Percentiles rank a stretch among this genome's conserved stretches.
Evolutionary conservation across 139 green algal species (phyloP).

Genomic region (Chlorokybus atmophyticus): DNA sequence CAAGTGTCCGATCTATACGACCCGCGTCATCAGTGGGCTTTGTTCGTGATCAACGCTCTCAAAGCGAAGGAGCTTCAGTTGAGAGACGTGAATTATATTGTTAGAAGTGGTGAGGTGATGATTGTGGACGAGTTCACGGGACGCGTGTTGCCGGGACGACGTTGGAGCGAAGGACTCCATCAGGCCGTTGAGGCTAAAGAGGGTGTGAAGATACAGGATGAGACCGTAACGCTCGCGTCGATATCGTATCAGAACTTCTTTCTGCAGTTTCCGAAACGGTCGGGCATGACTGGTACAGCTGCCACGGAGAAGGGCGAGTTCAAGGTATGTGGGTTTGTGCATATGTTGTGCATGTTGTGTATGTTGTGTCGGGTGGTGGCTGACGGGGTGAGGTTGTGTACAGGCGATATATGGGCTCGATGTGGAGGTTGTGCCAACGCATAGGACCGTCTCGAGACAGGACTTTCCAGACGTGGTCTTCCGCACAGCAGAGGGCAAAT

Average conservation of each 20-base stretch:
- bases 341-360: no score
- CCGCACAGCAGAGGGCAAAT: conserved; percentile 58
- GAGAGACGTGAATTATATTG: conserved; percentile 89
- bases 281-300: conserved; percentile 61
- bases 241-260: conserved; percentile 95
- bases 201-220: conserved; percentile 81
- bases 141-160: conserved; percentile 44
- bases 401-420: conserved; percentile 91
- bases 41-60: conserved; percentile 88
- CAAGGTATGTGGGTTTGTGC: no score
- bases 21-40: conserved; percentile 83
- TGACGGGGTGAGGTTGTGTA: no score
- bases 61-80: conserved; percentile 96
- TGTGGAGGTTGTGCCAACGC: conserved; percentile 69
- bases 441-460: conserved; percentile 30
- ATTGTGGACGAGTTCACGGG: conserved; percentile 98
- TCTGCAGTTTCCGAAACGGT: conserved; percentile 51
- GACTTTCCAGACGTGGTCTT: conserved; percentile 96
- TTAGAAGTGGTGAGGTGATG: conserved; percentile 73
- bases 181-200: conserved; percentile 97
- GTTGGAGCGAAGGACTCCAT: conserved; percentile 85
- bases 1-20: conserved; percentile 88
- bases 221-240: conserved; percentile 82
- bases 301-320: conserved; percentile 92
- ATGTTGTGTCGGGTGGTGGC: no score